phyloP scores from a whole-genome alignment of 202 grass and related monocot genomes.

The Cymbopogon flexuosus region DNA sequence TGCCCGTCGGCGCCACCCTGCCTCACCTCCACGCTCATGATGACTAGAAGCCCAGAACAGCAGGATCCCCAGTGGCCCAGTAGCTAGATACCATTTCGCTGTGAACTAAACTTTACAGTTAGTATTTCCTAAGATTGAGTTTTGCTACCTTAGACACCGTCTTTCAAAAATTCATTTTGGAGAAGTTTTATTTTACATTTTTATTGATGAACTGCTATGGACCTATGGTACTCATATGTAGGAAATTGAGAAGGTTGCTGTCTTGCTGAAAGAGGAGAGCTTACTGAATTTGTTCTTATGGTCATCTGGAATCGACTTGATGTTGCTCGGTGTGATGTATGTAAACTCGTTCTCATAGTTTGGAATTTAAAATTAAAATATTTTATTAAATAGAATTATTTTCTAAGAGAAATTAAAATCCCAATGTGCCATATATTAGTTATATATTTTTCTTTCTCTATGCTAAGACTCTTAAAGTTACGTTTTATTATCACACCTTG shows the following conservation, averaged over 20 bases:
- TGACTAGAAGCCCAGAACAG: too few species aligned
- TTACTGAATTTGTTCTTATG: constrained; percentile 89
- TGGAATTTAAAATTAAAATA: background rate
- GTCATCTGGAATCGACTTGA: constrained; percentile 99
- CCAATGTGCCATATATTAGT: background rate
- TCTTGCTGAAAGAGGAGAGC: constrained; percentile 82
- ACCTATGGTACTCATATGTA: constrained; percentile 1
- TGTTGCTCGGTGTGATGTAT: constrained; percentile 84
- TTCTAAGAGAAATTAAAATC: background rate
- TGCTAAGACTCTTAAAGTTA: background rate
- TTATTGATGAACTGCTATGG: background rate
- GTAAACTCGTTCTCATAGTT: constrained; percentile 33
- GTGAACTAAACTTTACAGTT: constrained; percentile 4
- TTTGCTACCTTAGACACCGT: background rate
- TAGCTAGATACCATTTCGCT: background rate
- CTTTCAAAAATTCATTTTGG: background rate
- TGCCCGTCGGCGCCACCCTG: too few species aligned
- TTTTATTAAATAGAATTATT: background rate
- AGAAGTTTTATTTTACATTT: constrained; percentile 16
- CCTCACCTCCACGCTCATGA: too few species aligned
- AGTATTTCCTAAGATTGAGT: background rate
- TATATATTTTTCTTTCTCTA: background rate
- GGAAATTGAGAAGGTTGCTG: constrained; percentile 90
- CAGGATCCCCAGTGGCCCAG: too few species aligned
- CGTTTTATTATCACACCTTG: background rate